Base-by-base conservation (phyloP, 768 basidiomycete species). In the Macrolepiota dolichaula region DNA sequence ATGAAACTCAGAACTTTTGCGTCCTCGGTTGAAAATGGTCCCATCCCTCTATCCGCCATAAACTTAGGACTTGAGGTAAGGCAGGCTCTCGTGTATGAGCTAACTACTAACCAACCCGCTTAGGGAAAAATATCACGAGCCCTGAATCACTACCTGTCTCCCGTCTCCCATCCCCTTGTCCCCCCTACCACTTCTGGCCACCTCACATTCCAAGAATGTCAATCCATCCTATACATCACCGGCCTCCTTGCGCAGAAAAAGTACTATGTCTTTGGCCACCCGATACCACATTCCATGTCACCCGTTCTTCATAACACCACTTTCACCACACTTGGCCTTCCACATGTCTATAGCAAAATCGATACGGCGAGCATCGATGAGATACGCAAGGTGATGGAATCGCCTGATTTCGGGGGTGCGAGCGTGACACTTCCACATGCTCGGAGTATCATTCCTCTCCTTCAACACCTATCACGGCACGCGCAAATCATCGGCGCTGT, bases 361-460 rank as follows among this genome's bases (percentile, higher is more conserved):
- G 88, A 92, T 74, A 83, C 85, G 0, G 68, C 70, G 3, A 67
- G 73, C 2, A 77, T 89, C 4, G 77, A 81, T 2, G 77, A 78
- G 59, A 70, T 90, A 35, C 73, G 72, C 63, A 69, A 73, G 1
- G 74, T 83, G 13, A 73, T 92, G 15, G 66, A 71, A 4, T 72
- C 76, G 0, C 73, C 80, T 0, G 77, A 79, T 17, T 92, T 92
- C 66, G 91, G 91, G 4, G 91, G 91, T 1, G 91, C 89, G n/a
- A 88, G 86, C 25, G 88, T 92, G 44, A 93, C 91, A 17, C 91
- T 92, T 62, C 91, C 91, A 10, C 83, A 87, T 77, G 91, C 92
- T 72, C 74, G 88, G 38, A 84, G 85, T 59, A 80, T 92, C 65
- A 88, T 92, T 37, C 79, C 84, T 0, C 71, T 84, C n/a, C 77